Evolutionary conservation across 768 basidiomycete species (phyloP), one percentile per base, ranked within the genome.

Genomic region (Sporobolomyces pararoseus): DNA sequence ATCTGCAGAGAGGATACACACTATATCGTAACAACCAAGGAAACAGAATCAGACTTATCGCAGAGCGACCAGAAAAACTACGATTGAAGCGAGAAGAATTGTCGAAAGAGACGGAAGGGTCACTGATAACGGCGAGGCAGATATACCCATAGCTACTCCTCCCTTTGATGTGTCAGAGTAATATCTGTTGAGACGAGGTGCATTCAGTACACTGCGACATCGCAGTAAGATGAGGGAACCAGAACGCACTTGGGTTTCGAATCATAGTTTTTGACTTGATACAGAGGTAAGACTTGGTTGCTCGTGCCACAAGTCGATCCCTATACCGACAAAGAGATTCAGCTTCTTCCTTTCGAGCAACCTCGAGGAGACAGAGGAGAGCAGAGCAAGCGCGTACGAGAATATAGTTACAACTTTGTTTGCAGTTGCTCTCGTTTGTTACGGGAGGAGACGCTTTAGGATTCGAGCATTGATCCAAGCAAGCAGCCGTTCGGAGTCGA

Each of bases 121-220:
- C 14, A 57, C 25, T 7, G 54, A 35, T 3, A 61, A 34, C 14
- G 72, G 25, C 2, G 72, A 51, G 14, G 68, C 55, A 23, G 64
- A 58, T 13, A 66, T 71, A 6, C 58, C 62, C 54, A 55, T 57
- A 17, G 65, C 61, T 27, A 65, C 69, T 23, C 65, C 66, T 13
- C 70, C 73, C 60, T 71, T 66, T 21, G 39, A 46, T 13, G 70
- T 71, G 34, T 65, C 64, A 23, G 47, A 29, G 46, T 65, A 65
- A 46, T 65, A 65, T 29, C 64, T 65, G 19, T 31, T 6, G 21
- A 21, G 31, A 4, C 21, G 54, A 58, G 46, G n/a, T n/a, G n/a
- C n/a, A n/a, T n/a, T n/a, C n/a, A n/a, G n/a, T n/a, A n/a, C n/a
- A n/a, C n/a, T n/a, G n/a, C n/a, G 27, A 23, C n/a, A 17, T 16